Evolutionary conservation across 495 filamentous ascomycete genomes (phyloP), one percentile per base, ranked within the genome.

Genomic region (Tuber microsphaerosporum): DNA sequence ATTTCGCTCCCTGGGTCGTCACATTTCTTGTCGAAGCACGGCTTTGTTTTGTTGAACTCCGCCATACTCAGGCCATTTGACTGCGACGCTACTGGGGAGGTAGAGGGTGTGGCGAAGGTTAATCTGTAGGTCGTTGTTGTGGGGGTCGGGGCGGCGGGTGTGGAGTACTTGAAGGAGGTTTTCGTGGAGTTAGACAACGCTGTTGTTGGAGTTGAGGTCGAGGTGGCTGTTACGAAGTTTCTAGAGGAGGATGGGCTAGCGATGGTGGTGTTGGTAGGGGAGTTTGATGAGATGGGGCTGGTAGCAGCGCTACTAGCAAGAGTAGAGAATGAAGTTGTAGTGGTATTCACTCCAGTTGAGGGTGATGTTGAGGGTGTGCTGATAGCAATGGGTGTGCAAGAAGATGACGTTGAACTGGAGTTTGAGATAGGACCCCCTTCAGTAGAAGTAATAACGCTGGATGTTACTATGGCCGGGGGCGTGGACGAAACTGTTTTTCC

Each of bases 1-100:
- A 77, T 77, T 17, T 71, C 75, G 48, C 76, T 77, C 0, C 44
- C 37, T 5, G 76, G 76, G 31, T 77, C 76, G 1, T 70, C 12
- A 37, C 76, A 77, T 19, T 69, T 46, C 17, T 46, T 31, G n/a
- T 61, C 19, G 14, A 76, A 77, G 69, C 76, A 77, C 1, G 76
- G 76, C 2, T 41, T 71, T 16, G 76, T 37, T 31, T 73, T 74
- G 34, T 69, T 77, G n/a, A 75, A 65, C 39, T 72, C 68, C 16
- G 69, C 46, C 69, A 74, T 70, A 5, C 34, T 26, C 14, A 65
- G 56, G 56, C 56, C 56, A 1, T 31, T 34, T 19, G 74, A 39
- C 37, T 41, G 22, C 9, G 17, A 26, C 1, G 72, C 31, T 34
- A n/a, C 44, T 31, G 71, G 9, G 19, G 41, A 19, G 2, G 17